Conservation (phyloP, 2,329 filamentous ascomycete species). For the Stemphylium beticola region DNA sequence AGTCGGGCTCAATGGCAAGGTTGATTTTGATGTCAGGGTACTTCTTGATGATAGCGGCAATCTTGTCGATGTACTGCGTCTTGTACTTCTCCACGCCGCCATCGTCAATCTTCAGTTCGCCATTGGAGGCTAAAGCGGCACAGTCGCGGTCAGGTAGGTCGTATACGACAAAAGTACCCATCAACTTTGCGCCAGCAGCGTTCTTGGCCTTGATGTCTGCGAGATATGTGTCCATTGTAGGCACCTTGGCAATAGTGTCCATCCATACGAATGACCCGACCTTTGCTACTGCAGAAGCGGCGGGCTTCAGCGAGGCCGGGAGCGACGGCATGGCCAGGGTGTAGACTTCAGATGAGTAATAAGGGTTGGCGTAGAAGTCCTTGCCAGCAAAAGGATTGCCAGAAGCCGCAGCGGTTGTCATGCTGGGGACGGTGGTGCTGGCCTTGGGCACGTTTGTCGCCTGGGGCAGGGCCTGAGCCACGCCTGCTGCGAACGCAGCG, state of each 20-base stretch:
- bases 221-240: conserved; percentile 56
- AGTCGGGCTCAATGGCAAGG: conserved; percentile 54
- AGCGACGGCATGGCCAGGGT: conserved; percentile 67
- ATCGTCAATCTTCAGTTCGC: conserved; percentile 64
- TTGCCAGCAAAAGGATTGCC: conserved; percentile 61
- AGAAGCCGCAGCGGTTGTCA: conserved; percentile 20
- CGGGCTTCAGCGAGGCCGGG: conserved; percentile 60
- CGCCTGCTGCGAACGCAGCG: conserved; percentile 31
- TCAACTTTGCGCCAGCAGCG: conserved; percentile 55
- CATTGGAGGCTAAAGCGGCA: conserved; percentile 67
- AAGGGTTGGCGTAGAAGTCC: conserved; percentile 59
- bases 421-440: conserved; percentile 17
- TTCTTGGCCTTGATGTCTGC: conserved; percentile 57
- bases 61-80: conserved; percentile 59
- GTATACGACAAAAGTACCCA: conserved; percentile 65
- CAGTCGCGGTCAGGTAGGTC: conserved; percentile 70
- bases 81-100: conserved; percentile 59
- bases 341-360: conserved; percentile 61
- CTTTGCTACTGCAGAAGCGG: conserved; percentile 56
- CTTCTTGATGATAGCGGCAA: conserved; percentile 59
- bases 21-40: conserved; percentile 61
- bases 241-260: conserved; percentile 59
- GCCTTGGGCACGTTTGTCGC: conserved; percentile 16
- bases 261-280: conserved; percentile 61
- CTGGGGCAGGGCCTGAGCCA: conserved; percentile 30